Evolutionary conservation across 164 flowering plant genomes (phyloP), one percentile per base, ranked within the genome.

Genomic region (Malania oleifera): DNA sequence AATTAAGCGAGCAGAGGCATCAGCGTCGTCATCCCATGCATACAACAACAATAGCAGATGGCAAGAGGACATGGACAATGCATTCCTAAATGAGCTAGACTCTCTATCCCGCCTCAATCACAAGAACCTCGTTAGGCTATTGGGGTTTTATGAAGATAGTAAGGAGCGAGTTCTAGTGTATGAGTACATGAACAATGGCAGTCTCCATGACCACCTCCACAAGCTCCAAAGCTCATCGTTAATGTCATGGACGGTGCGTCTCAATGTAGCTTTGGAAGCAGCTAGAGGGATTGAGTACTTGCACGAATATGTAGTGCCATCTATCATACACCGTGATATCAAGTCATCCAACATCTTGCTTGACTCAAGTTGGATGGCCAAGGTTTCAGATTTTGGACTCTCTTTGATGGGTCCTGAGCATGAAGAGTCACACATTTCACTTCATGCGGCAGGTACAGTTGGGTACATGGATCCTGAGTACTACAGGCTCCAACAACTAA

Each of bases 401-500:
- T 91, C 98, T 0, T 39, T 86, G 57, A 60, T 78, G 77, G 93
- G 97, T 5, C 97, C 97, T 0, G 59, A 52, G 1, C 83, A 75
- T 0, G 82, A 72, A 0, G 75, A 44, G 31, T 50, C 83, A 0
- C 84, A 80, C 57, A 70, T 85, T 12, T 86, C 96, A 0, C 57
- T 79, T 0, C 73, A 68, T 0, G 95, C 90, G 0, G 96, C 96
- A 0, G 98, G 96, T 13, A 91, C 98, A 0, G 73, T 86, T 1
- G 98, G 98, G 0, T 91, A 91, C 68, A 75, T 91, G 73, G 98
- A 88, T 49, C 98, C 98, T 0, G 91, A 82, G 70, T 91, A 91
- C 76, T 88, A 80, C 70, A 69, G 89, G 60, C 76, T 78, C 1
- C 88, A 85, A 46, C 73, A 73, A 17, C 47, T 91, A 51, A 84